Evolutionary conservation across 2,329 filamentous ascomycete genomes (phyloP), one percentile per base, ranked within the genome.

Genomic region (Alternaria sp.): DNA sequence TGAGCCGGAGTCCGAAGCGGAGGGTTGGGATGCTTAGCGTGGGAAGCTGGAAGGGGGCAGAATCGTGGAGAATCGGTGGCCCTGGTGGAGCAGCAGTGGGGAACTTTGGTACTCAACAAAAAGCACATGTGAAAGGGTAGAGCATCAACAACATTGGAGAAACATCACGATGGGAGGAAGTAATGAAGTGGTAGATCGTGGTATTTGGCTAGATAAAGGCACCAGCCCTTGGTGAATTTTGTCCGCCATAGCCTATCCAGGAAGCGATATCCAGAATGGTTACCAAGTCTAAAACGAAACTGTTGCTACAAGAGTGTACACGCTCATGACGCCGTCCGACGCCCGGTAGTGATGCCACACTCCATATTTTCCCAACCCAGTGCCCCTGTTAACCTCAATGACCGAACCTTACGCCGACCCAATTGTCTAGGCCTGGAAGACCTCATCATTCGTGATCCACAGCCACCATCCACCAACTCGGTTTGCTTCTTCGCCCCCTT

Each of bases 201-300:
- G 68, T 71, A 67, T 70, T 60, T 75, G 70, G 73, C 69, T 74
- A 72, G 68, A 70, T 64, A 73, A 68, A 71, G 69, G 66, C 73
- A 75, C 74, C 74, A 77, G 74, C 74, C 71, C 74, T 77, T 77
- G 74, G 74, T 77, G 71, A 70, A 66, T 70, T 68, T 71, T 71
- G 68, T 71, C 70, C 65, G 69, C 70, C 72, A 71, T 63, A 63
- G 43, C 50, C 57, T 49, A 51, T 61, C 64, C 33, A 58, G 49
- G 62, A 67, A 63, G 20, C 51, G 10, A 64, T 65, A 69, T 71
- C 71, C 70, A 68, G 63, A 57, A 56, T 65, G 55, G 55, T 60
- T 66, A 65, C 64, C 66, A 70, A 68, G 53, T 51, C 54, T 46
- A 63, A 63, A 61, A 58, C 50, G n/a, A 65, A 66, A 56, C 53